These are phyloP conservation scores for Fusarium begoniae DNA, from an alignment of 2,329 filamentous ascomycete genomes.

Conservation along the genomic window DNA sequence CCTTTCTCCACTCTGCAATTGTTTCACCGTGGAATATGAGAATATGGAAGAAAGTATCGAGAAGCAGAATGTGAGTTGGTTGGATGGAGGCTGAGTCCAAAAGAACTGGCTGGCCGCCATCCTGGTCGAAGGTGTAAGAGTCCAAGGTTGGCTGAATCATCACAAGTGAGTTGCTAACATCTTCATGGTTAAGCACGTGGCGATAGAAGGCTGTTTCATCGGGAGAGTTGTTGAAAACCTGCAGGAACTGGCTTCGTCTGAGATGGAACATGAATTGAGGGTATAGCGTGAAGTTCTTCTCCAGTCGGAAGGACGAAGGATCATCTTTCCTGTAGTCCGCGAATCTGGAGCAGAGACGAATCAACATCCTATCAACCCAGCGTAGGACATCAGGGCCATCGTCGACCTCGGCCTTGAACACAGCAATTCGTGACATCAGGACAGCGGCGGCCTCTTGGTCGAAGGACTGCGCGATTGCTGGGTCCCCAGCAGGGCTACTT, in stretches of 20 bases:
- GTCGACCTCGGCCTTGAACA: constrained; percentile 98
- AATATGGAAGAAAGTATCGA: constrained; percentile 99
- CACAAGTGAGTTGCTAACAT: constrained; percentile 93
- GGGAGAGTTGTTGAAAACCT: constrained; percentile 99
- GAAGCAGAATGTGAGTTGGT: constrained; percentile 88
- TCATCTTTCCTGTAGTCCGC: constrained; percentile 99
- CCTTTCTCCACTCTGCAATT: constrained; percentile 97
- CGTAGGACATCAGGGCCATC: constrained; percentile 97
- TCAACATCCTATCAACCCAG: constrained; percentile 99
- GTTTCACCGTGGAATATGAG: constrained; percentile 99
- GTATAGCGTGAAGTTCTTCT: constrained; percentile 99
- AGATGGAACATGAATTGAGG: constrained; percentile 99
- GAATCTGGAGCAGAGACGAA: constrained; percentile 93
- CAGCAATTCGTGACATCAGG: constrained; percentile 98
- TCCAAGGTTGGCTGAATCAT: constrained; percentile 99
- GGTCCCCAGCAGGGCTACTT: constrained; percentile 92
- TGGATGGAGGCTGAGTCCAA: constrained; percentile 97
- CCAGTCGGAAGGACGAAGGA: constrained; percentile 92
- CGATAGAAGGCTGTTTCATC: constrained; percentile 99
- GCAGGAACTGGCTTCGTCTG: constrained; percentile 94
- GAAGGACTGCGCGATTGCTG: constrained; percentile 94
- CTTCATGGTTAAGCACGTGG: constrained; percentile 96
- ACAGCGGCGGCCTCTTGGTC: constrained; percentile 98
- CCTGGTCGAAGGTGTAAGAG: constrained; percentile 96
- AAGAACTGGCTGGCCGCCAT: constrained; percentile 90